Conservation (phyloP, 257 asterid species). For the Lavandula angustifolia region DNA sequence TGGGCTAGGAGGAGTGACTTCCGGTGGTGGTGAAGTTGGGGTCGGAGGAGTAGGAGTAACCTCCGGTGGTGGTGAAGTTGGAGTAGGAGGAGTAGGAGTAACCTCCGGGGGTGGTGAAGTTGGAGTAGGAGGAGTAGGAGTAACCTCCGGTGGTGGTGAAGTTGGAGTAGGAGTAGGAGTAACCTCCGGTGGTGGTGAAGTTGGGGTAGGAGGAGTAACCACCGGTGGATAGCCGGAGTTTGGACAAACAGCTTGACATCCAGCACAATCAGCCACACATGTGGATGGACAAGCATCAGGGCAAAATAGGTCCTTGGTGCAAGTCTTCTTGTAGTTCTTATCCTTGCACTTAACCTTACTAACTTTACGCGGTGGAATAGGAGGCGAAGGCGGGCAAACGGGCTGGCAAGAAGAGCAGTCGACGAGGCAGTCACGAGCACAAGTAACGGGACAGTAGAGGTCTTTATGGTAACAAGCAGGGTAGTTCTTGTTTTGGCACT, state of each 20-base stretch:
- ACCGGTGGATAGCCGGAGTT: slow-evolving; percentile 2
- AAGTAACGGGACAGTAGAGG: slow-evolving; percentile 49
- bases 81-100: slow-evolving; percentile 23
- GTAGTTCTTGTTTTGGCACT: slow-evolving; percentile 52
- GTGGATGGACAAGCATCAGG: slow-evolving; percentile 40
- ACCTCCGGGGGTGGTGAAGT: slow-evolving; percentile 18
- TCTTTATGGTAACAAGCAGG: slow-evolving; percentile 38
- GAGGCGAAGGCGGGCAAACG: slow-evolving; percentile 44
- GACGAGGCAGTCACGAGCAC: slow-evolving; percentile 48
- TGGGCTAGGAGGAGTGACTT: slow-evolving; percentile 35
- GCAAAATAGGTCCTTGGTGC: slow-evolving; percentile 35
- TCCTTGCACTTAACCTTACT: slow-evolving; percentile 35
- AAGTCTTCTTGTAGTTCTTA: slow-evolving; percentile 25
- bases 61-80: slow-evolving; percentile 20
- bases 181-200: slow-evolving; percentile 30
- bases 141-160: slow-evolving; percentile 30
- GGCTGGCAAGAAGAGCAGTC: slow-evolving; percentile 55
- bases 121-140: slow-evolving; percentile 30
- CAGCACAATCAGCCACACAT: slow-evolving; percentile 37
- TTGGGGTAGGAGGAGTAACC: slow-evolving; percentile 21
- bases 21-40: slow-evolving; percentile 28
- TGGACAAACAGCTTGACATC: slow-evolving; percentile 36
- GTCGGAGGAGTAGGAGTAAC: slow-evolving; percentile 30
- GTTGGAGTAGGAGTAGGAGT: slow-evolving; percentile 29
- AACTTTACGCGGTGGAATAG: slow-evolving; percentile 39